phyloP scores from a whole-genome alignment of 495 filamentous ascomycete genomes.

The Venustampulla echinocandica region DNA sequence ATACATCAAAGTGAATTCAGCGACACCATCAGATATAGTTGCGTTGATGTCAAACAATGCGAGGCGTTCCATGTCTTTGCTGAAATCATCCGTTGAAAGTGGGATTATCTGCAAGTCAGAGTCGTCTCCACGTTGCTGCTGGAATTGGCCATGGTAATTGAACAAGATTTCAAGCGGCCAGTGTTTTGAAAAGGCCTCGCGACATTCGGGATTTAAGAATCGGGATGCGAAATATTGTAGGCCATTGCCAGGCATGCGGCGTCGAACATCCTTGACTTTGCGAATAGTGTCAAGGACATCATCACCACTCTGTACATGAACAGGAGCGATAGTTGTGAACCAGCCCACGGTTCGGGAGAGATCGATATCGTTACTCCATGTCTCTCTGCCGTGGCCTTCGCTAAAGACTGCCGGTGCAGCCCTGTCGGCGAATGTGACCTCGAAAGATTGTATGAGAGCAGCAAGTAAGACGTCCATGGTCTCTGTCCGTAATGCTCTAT shows the following conservation, averaged over 20 bases:
- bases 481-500: conserved; percentile 39
- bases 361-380: conserved; percentile 41
- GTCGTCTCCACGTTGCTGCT: conserved; percentile 52
- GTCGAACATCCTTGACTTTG: conserved; percentile 37
- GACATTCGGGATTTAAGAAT: conserved; percentile 1
- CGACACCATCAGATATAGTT: conserved; percentile 48
- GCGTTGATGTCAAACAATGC: conserved; percentile 58
- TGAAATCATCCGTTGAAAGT: conserved; percentile 43
- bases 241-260: conserved; percentile 30
- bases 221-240: conserved; percentile 37
- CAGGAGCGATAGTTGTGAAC: conserved; percentile 50
- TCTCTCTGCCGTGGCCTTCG: conserved; percentile 49
- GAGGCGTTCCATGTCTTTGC: conserved; percentile 45
- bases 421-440: conserved; percentile 25
- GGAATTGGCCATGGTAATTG: conserved; percentile 59
- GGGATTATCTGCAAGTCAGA: conserved; percentile 51
- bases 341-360: conserved; percentile 52
- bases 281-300: conserved; percentile 20
- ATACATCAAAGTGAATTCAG: conserved; percentile 55
- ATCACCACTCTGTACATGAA: conserved; percentile 15
- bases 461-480: conserved; percentile 45
- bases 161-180: conserved; percentile 54
- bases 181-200: conserved; percentile 1
- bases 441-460: conserved; percentile 42
- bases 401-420: conserved; percentile 24